Base-by-base conservation (phyloP, 768 basidiomycete genomes). In the Scleroderma citrinum region DNA sequence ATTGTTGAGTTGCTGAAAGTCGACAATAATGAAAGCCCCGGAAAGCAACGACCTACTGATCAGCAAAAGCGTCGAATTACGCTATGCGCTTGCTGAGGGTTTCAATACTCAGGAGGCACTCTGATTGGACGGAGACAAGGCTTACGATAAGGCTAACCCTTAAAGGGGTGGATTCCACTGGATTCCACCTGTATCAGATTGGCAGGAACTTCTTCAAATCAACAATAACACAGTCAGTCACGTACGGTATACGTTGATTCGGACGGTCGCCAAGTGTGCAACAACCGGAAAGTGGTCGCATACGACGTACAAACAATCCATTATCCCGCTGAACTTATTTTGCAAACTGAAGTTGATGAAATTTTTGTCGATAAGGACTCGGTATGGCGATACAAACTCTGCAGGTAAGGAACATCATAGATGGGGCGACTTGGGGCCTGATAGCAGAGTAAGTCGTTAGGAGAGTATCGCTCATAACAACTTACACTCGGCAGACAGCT, bases 311-410 rank as follows among this genome's bases (percentile, higher is more conserved):
- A 98, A 74, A 61, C 92, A 95, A 62, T 99, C 96, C 96, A 99
- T 98, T 95, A 99, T 97, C 17, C 90, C 93, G 60, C 85, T 83
- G 19, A 99, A 72, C 67, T 97, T 96, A 69, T 98, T 99, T 72
- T 99, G 96, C 43, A 99, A 76, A 56, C 87, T 91, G 66, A 98
- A 95, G 65, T 98, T 98, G 76, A 99, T 99, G 59, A 99, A 98
- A 66, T 99, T 99, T 64, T 96, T 99, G 69, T 99, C 96, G 52
- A 99, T 92, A 35, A 99, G 81, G 23, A 99, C 91, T 19, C 95
- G 83, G 64, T 98, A 99, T 3, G 96, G 96, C 0, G 96, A 95
- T 0, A 91, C 94, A 41, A 99, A 87, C 17, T 96, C 87, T 98
- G 67, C 98, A 95, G 4, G 87, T 83, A 36, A 99, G 76, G 75